phyloP scores from a whole-genome alignment of 139 green algal genomes.

The Tetraselmis striata region DNA sequence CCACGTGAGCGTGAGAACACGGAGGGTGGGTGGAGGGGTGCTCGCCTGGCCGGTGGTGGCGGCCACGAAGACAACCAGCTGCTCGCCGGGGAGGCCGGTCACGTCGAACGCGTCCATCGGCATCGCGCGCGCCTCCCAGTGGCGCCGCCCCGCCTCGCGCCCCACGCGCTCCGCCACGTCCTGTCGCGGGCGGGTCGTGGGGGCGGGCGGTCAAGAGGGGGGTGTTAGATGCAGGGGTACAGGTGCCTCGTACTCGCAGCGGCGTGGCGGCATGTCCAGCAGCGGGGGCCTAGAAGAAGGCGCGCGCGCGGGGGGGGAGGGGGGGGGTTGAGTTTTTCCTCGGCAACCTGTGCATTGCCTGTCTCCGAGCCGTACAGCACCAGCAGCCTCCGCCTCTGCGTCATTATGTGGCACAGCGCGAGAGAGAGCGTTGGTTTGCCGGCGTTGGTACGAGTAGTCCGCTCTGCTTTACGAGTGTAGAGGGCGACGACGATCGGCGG shows the following conservation, averaged over 20 bases:
- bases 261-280: neutral
- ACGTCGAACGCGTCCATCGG: conserved; percentile 70
- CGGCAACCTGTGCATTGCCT: conserved; percentile 83
- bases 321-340: no score
- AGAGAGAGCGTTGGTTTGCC: no score
- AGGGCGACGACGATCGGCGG: no score
- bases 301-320: no score
- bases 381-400: no score
- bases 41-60: conserved; percentile 78
- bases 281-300: neutral
- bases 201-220: neutral
- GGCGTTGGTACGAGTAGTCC: no score
- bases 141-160: conserved; percentile 48
- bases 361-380: conserved; percentile 85
- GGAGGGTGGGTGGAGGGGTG: no score
- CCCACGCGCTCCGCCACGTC: conserved; percentile 86
- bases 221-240: neutral
- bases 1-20: no score
- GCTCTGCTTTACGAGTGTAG: no score
- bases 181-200: conserved; percentile 27
- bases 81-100: conserved; percentile 45
- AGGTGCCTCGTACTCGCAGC: neutral
- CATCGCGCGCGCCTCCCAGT: conserved; percentile 41
- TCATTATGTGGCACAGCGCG: no score
- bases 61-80: conserved; percentile 59